phyloP scores from a whole-genome alignment of 2,329 filamentous ascomycete genomes.

The Botryotinia narcissicola region DNA sequence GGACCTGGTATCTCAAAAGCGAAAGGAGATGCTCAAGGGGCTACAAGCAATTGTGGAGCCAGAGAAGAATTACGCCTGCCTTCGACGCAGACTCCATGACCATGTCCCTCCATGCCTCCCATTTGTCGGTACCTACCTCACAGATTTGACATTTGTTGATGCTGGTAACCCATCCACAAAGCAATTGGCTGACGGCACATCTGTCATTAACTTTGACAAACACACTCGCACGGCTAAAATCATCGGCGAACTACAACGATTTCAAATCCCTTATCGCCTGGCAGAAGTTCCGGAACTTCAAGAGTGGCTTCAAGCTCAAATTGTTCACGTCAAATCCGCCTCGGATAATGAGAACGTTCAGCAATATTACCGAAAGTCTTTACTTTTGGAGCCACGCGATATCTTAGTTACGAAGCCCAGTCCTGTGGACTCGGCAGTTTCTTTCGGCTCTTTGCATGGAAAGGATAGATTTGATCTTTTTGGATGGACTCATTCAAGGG shows the following conservation, averaged over 20 bases:
- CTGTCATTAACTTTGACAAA: conserved; percentile 97
- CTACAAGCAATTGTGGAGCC: conserved; percentile 86
- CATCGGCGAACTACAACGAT: conserved; percentile 91
- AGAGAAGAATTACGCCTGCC: conserved; percentile 83
- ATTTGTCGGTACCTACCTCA: conserved; percentile 94
- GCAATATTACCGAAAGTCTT: conserved; percentile 64
- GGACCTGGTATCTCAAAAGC: conserved; percentile 82
- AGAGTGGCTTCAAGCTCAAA: conserved; percentile 84
- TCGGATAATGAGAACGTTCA: conserved; percentile 61
- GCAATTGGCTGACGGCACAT: conserved; percentile 68
- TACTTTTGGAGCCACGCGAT: conserved; percentile 62
- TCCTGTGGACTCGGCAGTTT: conserved; percentile 32
- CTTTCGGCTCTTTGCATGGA: conserved; percentile 33
- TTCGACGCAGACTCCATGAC: conserved; percentile 78
- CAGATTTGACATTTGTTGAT: conserved; percentile 92
- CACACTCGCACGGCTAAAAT: conserved; percentile 92
- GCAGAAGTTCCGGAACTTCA: conserved; percentile 83
- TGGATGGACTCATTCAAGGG: conserved; percentile 47
- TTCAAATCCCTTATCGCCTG: conserved; percentile 89
- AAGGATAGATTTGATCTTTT: conserved; percentile 53
- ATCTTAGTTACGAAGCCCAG: conserved; percentile 31
- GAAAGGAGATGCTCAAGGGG: conserved; percentile 73
- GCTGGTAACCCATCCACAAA: conserved; percentile 88
- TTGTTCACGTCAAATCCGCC: conserved; percentile 60
- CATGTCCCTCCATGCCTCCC: conserved; percentile 90